Evolutionary conservation across 768 basidiomycete genomes (phyloP), one percentile per base, ranked within the genome.

Genomic region (Agaricus blazei): DNA sequence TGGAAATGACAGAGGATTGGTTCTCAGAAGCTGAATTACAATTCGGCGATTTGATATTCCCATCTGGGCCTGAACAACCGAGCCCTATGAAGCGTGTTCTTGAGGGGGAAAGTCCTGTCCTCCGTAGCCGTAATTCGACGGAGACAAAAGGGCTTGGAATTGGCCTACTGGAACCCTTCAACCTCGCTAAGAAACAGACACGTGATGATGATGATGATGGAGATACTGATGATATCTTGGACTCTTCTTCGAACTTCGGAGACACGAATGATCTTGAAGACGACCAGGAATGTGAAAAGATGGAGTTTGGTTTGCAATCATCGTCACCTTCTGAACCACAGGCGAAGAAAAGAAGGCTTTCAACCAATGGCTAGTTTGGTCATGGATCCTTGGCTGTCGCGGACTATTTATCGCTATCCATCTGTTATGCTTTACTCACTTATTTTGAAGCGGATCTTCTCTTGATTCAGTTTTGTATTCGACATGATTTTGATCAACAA

Each of bases 121-220:
- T 82, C 43, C 70, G 79, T 54, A 76, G 67, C 55, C 65, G 67
- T 14, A 59, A 64, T 11, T 58, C 69, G 24, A 65, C 75, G 12
- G 62, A 72, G 19, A 69, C 68, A 3, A 68, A 73, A 29, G 77
- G 78, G 14, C 65, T 82, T 43, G 77, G 76, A 3, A 73, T 83
- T 51, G 81, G 80, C 7, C 69, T 85, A 40, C 70, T 85, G 61
- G 81, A 78, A 51, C 79, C 84, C 11, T 84, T 85, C 59, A 69
- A 69, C 29, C 68, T 81, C 47, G 72, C 78, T 36, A 70, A 72
- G 29, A 73, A 73, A 23, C 48, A 64, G 6, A 43, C 61, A 1
- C 52, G 61, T 14, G 59, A 55, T 23, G 64, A 64, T 52, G 70
- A 55, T 23, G 64, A 64, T 52, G 70, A 73, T 61, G 60, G 63